phyloP scores from a whole-genome alignment of 305 asterid species.

The Solanum hybrid region DNA sequence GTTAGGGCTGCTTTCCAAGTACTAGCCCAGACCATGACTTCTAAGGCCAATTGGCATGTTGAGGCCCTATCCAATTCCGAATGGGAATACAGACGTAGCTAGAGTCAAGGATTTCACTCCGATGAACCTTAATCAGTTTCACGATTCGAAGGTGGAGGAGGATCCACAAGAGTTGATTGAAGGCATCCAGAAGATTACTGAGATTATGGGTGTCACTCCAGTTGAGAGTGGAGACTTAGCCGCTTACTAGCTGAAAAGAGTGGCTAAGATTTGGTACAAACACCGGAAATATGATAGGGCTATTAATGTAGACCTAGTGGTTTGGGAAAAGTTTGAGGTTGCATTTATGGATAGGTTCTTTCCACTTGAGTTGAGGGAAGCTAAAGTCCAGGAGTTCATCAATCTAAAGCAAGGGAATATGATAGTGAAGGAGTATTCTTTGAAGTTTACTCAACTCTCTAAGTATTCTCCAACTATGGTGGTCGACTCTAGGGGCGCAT shows the following conservation, averaged over 20 bases:
- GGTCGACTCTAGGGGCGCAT: neutral
- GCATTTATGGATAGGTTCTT: neutral
- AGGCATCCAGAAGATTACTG: neutral
- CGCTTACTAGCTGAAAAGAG: too few species aligned
- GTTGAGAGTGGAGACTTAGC: neutral
- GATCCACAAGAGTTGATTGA: neutral
- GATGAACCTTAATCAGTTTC: neutral
- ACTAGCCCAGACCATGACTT: neutral
- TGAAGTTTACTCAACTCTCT: neutral
- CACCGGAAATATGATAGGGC: neutral
- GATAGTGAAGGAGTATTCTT: neutral
- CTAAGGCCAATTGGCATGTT: neutral
- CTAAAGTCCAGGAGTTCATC: neutral
- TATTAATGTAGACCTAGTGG: neutral
- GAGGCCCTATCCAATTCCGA: neutral
- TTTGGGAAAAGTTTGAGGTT: neutral
- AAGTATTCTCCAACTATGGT: neutral
- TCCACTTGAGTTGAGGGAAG: neutral
- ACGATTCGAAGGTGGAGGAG: neutral
- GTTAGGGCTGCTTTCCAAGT: neutral
- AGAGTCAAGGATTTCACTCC: neutral
- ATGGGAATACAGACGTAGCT: too few species aligned
- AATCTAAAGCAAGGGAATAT: neutral
- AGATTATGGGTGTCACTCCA: neutral
- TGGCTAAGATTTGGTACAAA: neutral